phyloP scores from a whole-genome alignment of 352 stramenopile genomes.

The Phytophthora sansomeana region DNA sequence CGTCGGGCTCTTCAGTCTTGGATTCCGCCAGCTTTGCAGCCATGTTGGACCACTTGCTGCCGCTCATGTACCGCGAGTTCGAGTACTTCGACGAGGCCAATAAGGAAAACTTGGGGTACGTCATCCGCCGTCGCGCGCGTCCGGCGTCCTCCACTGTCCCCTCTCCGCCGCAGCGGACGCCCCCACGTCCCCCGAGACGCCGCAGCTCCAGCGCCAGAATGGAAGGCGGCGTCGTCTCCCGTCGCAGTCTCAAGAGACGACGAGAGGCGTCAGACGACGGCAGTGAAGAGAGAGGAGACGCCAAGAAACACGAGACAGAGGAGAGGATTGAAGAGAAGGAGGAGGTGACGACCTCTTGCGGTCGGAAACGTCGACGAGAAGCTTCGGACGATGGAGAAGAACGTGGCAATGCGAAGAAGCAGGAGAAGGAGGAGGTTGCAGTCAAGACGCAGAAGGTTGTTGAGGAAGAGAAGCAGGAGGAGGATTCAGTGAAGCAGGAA shows the following conservation, averaged over 20 bases:
- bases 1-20: not conserved
- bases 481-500: not conserved
- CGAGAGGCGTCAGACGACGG: constrained; percentile 21
- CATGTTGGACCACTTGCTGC: constrained; percentile 57
- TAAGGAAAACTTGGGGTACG: constrained; percentile 79
- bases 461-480: constrained; percentile 9
- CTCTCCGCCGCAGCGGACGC: constrained; percentile 17
- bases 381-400: not conserved
- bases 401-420: not conserved
- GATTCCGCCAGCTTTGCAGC: too few species aligned
- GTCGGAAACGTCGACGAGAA: not conserved
- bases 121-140: constrained; percentile 43
- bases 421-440: too few species aligned
- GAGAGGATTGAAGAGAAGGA: constrained; percentile 3
- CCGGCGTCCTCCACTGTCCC: constrained; percentile 5
- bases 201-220: constrained; percentile 15
- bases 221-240: constrained; percentile 12
- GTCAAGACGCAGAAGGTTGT: too few species aligned
- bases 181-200: constrained; percentile 30
- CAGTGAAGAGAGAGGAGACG: constrained; percentile 13
- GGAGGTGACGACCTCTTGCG: not conserved
- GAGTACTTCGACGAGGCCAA: constrained; percentile 57
- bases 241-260: constrained; percentile 18
- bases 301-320: constrained; percentile 10
- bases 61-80: constrained; percentile 51